Base-by-base conservation (phyloP, 2,329 filamentous ascomycete genomes). In the Phialocephala sp. region DNA sequence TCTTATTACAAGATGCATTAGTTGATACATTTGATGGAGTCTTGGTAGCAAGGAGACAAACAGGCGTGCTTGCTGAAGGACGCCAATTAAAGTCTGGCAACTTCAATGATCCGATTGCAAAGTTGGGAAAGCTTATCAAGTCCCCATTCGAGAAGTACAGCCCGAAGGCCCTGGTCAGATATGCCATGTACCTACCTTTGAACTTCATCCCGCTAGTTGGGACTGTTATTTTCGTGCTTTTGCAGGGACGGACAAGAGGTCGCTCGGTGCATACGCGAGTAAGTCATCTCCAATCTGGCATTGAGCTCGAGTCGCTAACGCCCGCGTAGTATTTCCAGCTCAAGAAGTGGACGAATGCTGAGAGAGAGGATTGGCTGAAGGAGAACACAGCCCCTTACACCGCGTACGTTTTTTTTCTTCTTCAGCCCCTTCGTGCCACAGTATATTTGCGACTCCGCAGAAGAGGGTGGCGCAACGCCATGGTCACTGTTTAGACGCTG, bases 121-220 rank as follows among this genome's bases (percentile, higher is more conserved):
- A 84, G 73, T 77, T 89, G 1, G 87, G 87, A 24, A 87, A 84
- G 70, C 79, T 86, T 8, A 70, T 88, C 62, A 87, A 86, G 77
- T 84, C 72, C 56, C 86, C 86, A 0, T 87, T 89, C 70, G 79
- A 82, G 24, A 82, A 81, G 68, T 87, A 86, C 71, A 84, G 83
- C 35, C 82, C 83, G 35, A 86, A 82, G 72, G 88, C 89, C 8
- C 78, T 97, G 54, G 80, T 97, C 45, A 84, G 92, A 50, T 77
- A 76, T 63, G 39, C 74, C 69, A 86, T 97, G 80, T 95, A 96
- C 76, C 83, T 97, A 50, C 94, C 94, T 12, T 84, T 98, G 67
- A 98, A 97, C 80, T 93, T 97, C 76, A 93, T 98, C 60, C 94
- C 94, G 0, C 85, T 97, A 0, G 87, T 97, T 20, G 94, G 94